Evolutionary conservation across 257 asterid genomes (phyloP), one percentile per base, ranked within the genome.

Genomic region (Anisodus acutangulus): DNA sequence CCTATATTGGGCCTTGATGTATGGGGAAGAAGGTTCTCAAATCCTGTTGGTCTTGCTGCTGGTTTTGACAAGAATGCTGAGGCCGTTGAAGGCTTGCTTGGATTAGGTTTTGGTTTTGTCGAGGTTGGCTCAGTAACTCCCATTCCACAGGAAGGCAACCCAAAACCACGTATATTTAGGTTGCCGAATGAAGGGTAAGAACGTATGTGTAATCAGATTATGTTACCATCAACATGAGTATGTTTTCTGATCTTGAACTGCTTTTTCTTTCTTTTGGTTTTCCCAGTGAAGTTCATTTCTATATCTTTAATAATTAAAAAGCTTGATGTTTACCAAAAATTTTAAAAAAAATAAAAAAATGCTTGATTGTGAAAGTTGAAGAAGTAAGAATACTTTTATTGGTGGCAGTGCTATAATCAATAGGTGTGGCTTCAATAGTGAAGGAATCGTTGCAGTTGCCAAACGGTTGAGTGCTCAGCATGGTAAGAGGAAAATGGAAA

Each of bases 91-190:
- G 98, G 99, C 47, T 90, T 97, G 86, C 98, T 97, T 19, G 97
- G 97, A 35, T 85, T 95, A 85, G 99, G 99, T 82, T 97, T 97
- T 85, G 98, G 99, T 78, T 97, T 97, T 90, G 98, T 95, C 72
- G 98, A 95, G 91, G 99, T 97, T 89, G 99, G 99, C 80, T 95
- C 99, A 1, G 99, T 97, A 81, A 97, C 99, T 82, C 99, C 99
- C 1, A 90, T 88, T 79, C 99, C 98, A 11, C 99, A 97, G 86
- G 99, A 97, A 84, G 99, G 99, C 68, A 95, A 95, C 89, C 96
- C 99, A 83, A 95, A 93, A 91, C 99, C 99, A 83, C 99, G 99
- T 57, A 93, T 97, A 37, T 97, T 95, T 91, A 90, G 99, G 91
- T 87, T 97, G 88, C 90, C 84, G 19, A 84, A 89, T 4, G 97